Conservation (phyloP, 768 basidiomycete genomes). For the Boletus reticuloceps region DNA sequence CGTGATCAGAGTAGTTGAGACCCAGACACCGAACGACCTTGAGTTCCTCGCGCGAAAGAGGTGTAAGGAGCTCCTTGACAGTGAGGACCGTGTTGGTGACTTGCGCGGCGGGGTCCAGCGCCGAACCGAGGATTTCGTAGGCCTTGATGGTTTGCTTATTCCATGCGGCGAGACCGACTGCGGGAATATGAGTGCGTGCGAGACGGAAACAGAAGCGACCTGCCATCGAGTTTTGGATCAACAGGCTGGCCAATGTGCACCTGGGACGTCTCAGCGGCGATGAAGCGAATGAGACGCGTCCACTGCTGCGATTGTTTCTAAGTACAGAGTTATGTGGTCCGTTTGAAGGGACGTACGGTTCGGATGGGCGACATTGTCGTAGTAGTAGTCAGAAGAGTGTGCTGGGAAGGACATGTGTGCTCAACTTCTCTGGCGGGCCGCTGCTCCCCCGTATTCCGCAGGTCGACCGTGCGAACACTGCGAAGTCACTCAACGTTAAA, state of each 20-base stretch:
- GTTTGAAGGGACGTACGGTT: slow-evolving; percentile 40
- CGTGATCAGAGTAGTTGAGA: slow-evolving; percentile 84
- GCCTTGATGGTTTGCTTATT: slow-evolving; percentile 58
- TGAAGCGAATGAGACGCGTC: slow-evolving; percentile 80
- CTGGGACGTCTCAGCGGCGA: slow-evolving; percentile 68
- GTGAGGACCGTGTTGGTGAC: slow-evolving; percentile 64
- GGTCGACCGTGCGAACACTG: no score
- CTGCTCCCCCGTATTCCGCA: no score
- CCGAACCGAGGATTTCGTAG: slow-evolving; percentile 69
- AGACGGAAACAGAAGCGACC: neutral
- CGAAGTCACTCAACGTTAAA: no score
- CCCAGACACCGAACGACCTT: slow-evolving; percentile 74
- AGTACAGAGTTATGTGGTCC: neutral
- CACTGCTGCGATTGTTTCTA: slow-evolving; percentile 37
- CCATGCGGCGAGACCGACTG: slow-evolving; percentile 60
- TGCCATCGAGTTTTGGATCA: slow-evolving; percentile 64
- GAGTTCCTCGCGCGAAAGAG: slow-evolving; percentile 64
- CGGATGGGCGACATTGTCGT: slow-evolving; percentile 54
- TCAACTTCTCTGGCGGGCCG: neutral
- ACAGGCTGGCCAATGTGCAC: slow-evolving; percentile 80
- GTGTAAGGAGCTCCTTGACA: slow-evolving; percentile 67
- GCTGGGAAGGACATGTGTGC: slow-evolving; percentile 3
- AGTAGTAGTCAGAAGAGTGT: neutral
- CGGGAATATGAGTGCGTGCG: neutral
- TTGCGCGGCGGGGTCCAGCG: slow-evolving; percentile 62